A percentile compares a stretch with the other conserved stretches of the same genome.
Evolutionary conservation across 129 eudicot genomes (phyloP).

Genomic region (Helichrysum umbraculigerum): DNA sequence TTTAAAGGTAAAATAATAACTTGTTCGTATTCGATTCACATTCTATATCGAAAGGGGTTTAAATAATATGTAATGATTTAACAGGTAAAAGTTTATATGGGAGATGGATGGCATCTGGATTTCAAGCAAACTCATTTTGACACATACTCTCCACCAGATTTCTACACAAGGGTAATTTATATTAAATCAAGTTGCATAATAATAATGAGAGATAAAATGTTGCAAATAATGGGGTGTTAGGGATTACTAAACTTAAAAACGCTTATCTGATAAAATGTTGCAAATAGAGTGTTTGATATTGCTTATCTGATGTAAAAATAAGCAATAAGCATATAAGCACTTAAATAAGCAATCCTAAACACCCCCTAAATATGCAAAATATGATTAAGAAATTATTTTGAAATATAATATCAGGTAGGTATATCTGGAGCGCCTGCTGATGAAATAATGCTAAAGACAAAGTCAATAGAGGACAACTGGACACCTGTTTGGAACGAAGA

Average conservation of each 20-base stretch:
- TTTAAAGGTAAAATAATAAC: constrained; percentile 47
- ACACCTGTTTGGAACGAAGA: constrained; percentile 87
- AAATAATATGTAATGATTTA: not conserved
- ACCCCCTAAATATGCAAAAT: too few species aligned
- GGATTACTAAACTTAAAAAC: too few species aligned
- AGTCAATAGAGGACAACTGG: constrained; percentile 61
- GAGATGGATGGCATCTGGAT: constrained; percentile 96
- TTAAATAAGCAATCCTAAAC: too few species aligned
- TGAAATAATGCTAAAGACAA: constrained; percentile 64
- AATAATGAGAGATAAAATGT: too few species aligned
- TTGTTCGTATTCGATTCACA: too few species aligned
- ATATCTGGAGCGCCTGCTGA: constrained; percentile 85
- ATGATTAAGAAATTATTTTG: too few species aligned
- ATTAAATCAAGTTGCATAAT: not conserved
- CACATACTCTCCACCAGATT: constrained; percentile 85
- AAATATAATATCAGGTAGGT: constrained; percentile 49
- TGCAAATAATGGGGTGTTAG: not conserved
- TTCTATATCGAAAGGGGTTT: too few species aligned
- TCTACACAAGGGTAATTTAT: constrained; percentile 70
- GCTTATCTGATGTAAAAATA: too few species aligned
- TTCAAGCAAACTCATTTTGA: constrained; percentile 89
- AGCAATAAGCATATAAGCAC: too few species aligned
- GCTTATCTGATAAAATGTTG: too few species aligned
- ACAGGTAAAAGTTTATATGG: constrained; percentile 87
- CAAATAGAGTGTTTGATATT: too few species aligned